Evolutionary conservation across 495 filamentous ascomycete species (phyloP).

Genomic region (Pseudomonodictys pantanalensis): DNA sequence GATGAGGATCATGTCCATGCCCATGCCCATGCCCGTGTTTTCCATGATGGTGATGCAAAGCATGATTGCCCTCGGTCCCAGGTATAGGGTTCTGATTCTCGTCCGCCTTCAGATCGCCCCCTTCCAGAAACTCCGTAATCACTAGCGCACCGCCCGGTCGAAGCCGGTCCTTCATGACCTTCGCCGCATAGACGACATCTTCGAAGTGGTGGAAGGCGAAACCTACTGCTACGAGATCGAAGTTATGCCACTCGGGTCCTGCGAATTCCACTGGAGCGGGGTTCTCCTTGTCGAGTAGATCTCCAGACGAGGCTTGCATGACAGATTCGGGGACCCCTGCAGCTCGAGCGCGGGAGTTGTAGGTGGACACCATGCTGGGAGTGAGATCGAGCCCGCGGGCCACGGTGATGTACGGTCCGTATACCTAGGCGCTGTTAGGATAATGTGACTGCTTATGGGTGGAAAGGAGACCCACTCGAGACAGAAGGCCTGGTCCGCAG

Average conservation of each 20-base stretch:
- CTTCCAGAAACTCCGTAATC: slow-evolving; percentile 61
- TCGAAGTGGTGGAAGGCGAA: slow-evolving; percentile 73
- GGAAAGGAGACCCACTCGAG: slow-evolving; percentile 44
- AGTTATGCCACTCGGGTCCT: slow-evolving; percentile 52
- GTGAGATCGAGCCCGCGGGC: slow-evolving; percentile 66
- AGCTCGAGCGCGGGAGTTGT: slow-evolving; percentile 16
- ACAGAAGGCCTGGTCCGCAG: slow-evolving; percentile 66
- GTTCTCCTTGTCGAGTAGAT: slow-evolving; percentile 50
- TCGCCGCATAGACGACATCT: slow-evolving; percentile 54
- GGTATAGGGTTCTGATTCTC: slow-evolving; percentile 37
- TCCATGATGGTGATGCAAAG: slow-evolving; percentile 53
- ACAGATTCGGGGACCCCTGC: slow-evolving; percentile 29
- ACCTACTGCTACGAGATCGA: slow-evolving; percentile 64
- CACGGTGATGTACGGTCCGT: slow-evolving; percentile 59
- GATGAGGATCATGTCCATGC: slow-evolving; percentile 14
- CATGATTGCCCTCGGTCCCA: slow-evolving; percentile 35
- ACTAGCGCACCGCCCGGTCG: slow-evolving; percentile 61
- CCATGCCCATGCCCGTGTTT: slow-evolving; percentile 29
- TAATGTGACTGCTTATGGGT: slow-evolving; percentile 31
- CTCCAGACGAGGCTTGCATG: slow-evolving; percentile 57
- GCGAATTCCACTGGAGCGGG: slow-evolving; percentile 43
- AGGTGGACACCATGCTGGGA: slow-evolving; percentile 45
- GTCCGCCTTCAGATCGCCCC: slow-evolving; percentile 35
- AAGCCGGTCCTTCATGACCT: slow-evolving; percentile 56
- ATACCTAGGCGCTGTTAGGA: slow-evolving; percentile 39